Percentiles rank a stretch among this genome's conserved stretches.
These are phyloP conservation scores for Ogataea nitratoaversa DNA, from an alignment of 805 yeast species.

Conservation along the genomic window DNA sequence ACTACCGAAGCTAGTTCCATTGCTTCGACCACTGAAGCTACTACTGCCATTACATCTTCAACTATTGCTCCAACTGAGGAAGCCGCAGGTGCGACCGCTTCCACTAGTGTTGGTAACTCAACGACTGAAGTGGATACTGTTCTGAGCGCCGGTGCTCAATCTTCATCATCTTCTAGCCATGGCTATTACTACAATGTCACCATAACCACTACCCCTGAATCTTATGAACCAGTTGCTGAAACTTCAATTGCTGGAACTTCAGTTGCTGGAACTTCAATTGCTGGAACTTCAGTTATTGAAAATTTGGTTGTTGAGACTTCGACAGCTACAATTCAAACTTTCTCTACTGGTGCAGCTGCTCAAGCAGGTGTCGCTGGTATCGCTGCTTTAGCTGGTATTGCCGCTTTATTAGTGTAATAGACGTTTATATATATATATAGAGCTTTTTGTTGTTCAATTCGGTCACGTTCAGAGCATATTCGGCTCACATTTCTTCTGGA, in stretches of 20 bases:
- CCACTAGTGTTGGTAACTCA: too few relatives aligned
- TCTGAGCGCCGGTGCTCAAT: too few relatives aligned
- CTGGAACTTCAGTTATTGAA: too few relatives aligned
- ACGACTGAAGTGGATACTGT: constrained; percentile 1
- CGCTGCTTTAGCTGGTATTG: constrained; percentile 23
- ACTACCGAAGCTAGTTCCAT: constrained; percentile 17
- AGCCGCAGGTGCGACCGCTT: constrained; percentile 6
- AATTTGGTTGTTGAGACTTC: too few relatives aligned
- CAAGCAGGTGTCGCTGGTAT: constrained; percentile 21
- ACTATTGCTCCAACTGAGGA: constrained; percentile 1
- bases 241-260: too few relatives aligned
- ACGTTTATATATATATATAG: neutral
- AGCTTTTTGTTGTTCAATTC: neutral
- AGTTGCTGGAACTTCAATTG: too few relatives aligned
- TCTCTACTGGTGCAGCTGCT: constrained; percentile 21
- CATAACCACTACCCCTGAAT: too few relatives aligned
- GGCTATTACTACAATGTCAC: too few relatives aligned
- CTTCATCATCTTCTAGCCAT: too few relatives aligned
- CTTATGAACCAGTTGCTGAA: too few relatives aligned
- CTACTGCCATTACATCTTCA: constrained; percentile 5
- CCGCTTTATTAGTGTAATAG: constrained; percentile 22
- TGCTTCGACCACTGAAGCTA: constrained; percentile 7
- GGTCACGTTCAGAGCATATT: too few relatives aligned
- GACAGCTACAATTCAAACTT: constrained; percentile 5
- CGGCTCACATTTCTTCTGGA: too few relatives aligned